These are phyloP conservation scores for Ganoderma lingzhi DNA, from an alignment of 1,284 basidiomycete genomes.

Conservation along the genomic window DNA sequence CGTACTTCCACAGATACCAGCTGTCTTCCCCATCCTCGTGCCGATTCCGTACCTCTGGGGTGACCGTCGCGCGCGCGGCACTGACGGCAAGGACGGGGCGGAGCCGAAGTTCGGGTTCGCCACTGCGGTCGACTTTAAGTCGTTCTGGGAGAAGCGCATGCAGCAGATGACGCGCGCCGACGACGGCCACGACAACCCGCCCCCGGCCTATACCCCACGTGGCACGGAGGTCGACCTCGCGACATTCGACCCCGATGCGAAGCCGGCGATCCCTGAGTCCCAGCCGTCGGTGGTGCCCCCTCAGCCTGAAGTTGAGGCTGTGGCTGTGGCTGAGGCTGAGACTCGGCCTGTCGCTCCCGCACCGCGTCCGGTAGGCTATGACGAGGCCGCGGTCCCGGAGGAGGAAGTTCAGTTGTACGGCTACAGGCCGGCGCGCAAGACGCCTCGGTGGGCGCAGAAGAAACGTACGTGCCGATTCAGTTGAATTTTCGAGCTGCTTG, in stretches of 20 bases:
- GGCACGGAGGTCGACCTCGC: conserved; percentile 34
- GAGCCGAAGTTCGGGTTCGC: conserved; percentile 52
- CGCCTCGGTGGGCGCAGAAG: conserved; percentile 63
- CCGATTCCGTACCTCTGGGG: conserved; percentile 74
- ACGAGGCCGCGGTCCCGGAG: conserved; percentile 57
- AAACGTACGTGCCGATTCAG: conserved; percentile 64
- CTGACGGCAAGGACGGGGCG: conserved; percentile 44
- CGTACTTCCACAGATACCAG: conserved; percentile 73
- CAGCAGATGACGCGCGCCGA: conserved; percentile 57
- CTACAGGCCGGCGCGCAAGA: conserved; percentile 65
- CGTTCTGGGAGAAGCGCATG: conserved; percentile 80
- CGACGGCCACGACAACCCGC: conserved; percentile 57
- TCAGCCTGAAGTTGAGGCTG: background rate
- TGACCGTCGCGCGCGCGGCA: conserved; percentile 43
- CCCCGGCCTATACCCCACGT: conserved; percentile 76
- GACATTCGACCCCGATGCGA: conserved; percentile 17
- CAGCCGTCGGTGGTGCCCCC: conserved; percentile 28
- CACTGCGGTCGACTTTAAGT: conserved; percentile 65
- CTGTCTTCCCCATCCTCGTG: conserved; percentile 82
- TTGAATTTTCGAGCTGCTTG: background rate
- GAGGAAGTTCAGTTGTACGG: conserved; percentile 73
- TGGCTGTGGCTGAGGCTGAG: conserved; percentile 15
- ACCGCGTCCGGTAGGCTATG: conserved; percentile 56
- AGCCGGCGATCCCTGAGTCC: conserved; percentile 26
- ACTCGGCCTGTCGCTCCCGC: conserved; percentile 16